Evolutionary conservation across 306 rosid species (phyloP).

Genomic region (Medicago arabica): DNA sequence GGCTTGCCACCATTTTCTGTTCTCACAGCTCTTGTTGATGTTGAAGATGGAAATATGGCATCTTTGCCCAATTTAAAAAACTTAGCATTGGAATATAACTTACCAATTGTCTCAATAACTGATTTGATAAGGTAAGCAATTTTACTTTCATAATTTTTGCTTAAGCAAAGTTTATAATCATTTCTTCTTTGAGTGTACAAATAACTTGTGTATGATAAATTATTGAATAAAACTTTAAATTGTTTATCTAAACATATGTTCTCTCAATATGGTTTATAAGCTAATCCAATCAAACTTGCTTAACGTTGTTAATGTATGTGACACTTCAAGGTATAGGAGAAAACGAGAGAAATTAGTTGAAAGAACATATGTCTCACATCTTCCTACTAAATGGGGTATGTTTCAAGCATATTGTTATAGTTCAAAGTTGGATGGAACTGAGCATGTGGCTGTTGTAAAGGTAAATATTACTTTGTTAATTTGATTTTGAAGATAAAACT

Average conservation of each 20-base stretch:
- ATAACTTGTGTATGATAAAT: too few species aligned
- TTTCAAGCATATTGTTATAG: conserved; percentile 77
- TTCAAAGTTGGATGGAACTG: conserved; percentile 79
- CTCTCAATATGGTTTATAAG: neutral
- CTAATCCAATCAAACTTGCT: too few species aligned
- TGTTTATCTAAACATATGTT: neutral
- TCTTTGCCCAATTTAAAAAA: conserved; percentile 61
- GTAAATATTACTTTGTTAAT: conserved; percentile 31
- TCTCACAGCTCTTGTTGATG: conserved; percentile 72
- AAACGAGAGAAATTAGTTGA: conserved; percentile 84
- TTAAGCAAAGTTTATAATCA: too few species aligned
- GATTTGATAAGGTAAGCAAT: conserved; percentile 75
- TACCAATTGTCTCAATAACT: conserved; percentile 82
- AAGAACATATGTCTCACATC: conserved; percentile 64
- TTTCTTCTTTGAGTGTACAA: too few species aligned
- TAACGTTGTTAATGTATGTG: neutral
- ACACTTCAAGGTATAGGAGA: conserved; percentile 70
- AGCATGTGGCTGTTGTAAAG: conserved; percentile 82
- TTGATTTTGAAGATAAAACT: neutral
- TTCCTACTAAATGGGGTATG: conserved; percentile 86
- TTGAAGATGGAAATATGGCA: conserved; percentile 70
- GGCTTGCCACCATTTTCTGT: conserved; percentile 72
- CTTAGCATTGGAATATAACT: conserved; percentile 54
- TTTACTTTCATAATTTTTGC: neutral
- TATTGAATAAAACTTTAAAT: too few species aligned